Percentiles rank a stretch among this genome's conserved stretches.
Conservation (phyloP, 768 basidiomycete genomes). For the Termitomyces sp. region DNA sequence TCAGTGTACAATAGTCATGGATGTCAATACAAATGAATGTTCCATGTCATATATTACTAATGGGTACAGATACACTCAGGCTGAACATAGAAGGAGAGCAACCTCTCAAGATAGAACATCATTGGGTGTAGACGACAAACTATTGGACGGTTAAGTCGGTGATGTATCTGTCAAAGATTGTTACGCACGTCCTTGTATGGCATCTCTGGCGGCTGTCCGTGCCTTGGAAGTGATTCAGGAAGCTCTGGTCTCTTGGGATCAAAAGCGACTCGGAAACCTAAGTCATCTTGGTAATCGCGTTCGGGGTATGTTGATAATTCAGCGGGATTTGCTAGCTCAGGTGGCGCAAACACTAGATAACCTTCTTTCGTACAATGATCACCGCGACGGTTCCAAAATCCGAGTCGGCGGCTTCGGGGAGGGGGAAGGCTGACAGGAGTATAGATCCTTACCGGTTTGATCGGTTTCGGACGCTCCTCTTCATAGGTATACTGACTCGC, state of each 20-base stretch:
- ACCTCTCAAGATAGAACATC: too few relatives aligned
- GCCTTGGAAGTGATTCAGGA: constrained; percentile 51
- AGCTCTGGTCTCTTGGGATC: constrained; percentile 49
- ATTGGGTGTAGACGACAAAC: not conserved
- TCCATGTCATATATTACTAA: not conserved
- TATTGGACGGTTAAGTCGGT: not conserved
- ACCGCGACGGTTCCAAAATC: constrained; percentile 75
- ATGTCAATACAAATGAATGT: not conserved
- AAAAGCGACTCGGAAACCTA: constrained; percentile 38
- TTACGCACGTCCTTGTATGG: not conserved
- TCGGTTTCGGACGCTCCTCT: constrained; percentile 10
- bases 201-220: not conserved
- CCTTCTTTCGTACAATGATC: constrained; percentile 58
- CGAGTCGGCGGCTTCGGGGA: constrained; percentile 28
- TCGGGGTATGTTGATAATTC: constrained; percentile 61
- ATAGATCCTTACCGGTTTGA: constrained; percentile 9
- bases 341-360: constrained; percentile 67
- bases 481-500: constrained; percentile 7
- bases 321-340: constrained; percentile 46
- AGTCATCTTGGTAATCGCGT: constrained; percentile 51
- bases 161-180: not conserved
- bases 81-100: not conserved
- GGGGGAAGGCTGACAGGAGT: constrained; percentile 23
- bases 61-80: not conserved
- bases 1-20: not conserved